Conservation (phyloP, 2,329 filamentous ascomycete species). For the Bisporella sp. region DNA sequence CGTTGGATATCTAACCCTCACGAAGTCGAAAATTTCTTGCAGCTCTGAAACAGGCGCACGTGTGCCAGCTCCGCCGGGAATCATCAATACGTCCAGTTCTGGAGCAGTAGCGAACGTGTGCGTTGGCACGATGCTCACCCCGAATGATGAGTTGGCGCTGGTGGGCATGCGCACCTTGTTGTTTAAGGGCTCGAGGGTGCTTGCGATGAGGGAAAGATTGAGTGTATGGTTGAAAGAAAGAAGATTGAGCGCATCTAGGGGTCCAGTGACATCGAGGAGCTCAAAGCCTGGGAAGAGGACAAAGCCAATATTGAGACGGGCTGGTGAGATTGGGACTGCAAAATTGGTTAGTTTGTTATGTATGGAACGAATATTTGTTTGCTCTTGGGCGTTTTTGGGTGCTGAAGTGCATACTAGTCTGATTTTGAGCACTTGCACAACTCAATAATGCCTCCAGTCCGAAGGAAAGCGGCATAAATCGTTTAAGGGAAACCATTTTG, state of each 20-base stretch:
- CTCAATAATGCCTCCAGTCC: no score
- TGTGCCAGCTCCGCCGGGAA: conserved; percentile 55
- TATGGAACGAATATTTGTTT: no score
- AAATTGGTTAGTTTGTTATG: no score
- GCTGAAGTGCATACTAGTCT: no score
- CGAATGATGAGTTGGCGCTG: not conserved
- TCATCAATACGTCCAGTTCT: conserved; percentile 38
- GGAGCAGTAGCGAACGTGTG: conserved; percentile 14
- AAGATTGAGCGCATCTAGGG: conserved; percentile 23
- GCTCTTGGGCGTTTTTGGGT: no score
- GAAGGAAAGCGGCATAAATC: no score
- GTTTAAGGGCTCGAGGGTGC: conserved; percentile 16
- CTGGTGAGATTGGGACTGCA: no score
- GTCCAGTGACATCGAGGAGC: conserved; percentile 26
- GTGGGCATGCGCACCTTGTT: not conserved
- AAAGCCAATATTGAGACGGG: conserved; percentile 25
- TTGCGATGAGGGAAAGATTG: conserved; percentile 22
- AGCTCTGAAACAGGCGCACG: conserved; percentile 27
- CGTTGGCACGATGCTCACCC: conserved; percentile 7
- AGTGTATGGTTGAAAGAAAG: conserved; percentile 14
- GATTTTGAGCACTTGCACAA: no score
- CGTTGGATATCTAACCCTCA: conserved; percentile 35
- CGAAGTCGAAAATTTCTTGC: conserved; percentile 35
- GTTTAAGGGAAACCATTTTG: no score
- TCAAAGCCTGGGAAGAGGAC: conserved; percentile 31